phyloP scores from a whole-genome alignment of 768 basidiomycete genomes.

The Leccinellum luteum region DNA sequence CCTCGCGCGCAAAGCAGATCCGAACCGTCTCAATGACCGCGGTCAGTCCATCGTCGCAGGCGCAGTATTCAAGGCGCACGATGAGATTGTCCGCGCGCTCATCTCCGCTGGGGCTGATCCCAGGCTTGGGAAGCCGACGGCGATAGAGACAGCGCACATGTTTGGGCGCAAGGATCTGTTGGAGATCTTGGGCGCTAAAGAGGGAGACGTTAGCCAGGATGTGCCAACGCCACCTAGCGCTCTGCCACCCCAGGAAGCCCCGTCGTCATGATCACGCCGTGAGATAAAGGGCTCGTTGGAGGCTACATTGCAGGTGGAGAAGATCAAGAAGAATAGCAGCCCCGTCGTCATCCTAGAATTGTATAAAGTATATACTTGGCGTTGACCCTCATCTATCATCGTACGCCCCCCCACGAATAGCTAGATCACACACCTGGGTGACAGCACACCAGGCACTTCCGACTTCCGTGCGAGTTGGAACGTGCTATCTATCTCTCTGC shows the following conservation, averaged over 20 bases:
- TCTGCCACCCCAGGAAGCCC: background rate
- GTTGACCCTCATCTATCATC: background rate
- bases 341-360: background rate
- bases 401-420: background rate
- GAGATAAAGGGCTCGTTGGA: too few species aligned
- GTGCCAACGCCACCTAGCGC: constrained; percentile 31
- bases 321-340: background rate
- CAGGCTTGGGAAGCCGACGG: constrained; percentile 61
- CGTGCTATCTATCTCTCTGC: too few species aligned
- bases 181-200: constrained; percentile 54
- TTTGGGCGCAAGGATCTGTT: constrained; percentile 60
- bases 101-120: constrained; percentile 57
- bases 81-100: constrained; percentile 59
- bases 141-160: constrained; percentile 66
- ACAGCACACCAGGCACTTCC: background rate
- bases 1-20: constrained; percentile 57
- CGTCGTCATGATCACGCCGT: background rate
- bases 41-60: constrained; percentile 75
- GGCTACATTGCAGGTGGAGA: background rate
- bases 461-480: too few species aligned
- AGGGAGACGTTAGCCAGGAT: constrained; percentile 43
- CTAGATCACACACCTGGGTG: constrained; percentile 4
- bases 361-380: background rate
- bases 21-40: constrained; percentile 66
- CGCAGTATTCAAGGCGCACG: constrained; percentile 72